phyloP scores from a whole-genome alignment of 2,329 filamentous ascomycete genomes.

The Colletotrichum euphorbiae region DNA sequence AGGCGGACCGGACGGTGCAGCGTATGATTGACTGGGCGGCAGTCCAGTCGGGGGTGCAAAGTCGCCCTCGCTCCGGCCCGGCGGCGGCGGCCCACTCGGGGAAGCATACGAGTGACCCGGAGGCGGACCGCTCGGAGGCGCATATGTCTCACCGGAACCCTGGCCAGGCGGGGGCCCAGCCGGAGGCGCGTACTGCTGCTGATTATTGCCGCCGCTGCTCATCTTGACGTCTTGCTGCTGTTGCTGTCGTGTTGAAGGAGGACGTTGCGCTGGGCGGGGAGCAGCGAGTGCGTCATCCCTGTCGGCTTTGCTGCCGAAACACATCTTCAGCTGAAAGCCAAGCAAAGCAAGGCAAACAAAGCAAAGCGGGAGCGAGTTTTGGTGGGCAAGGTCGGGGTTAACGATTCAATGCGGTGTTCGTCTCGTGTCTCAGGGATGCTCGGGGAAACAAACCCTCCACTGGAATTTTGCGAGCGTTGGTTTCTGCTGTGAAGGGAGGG shows the following conservation, averaged over 20 bases:
- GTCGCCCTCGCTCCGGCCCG: not conserved
- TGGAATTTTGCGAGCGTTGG: too few species aligned
- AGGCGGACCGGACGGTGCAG: conserved; percentile 46
- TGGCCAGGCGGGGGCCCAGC: conserved; percentile 31
- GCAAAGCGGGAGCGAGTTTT: conserved; percentile 3
- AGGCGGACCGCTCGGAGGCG: conserved; percentile 25
- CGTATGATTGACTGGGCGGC: conserved; percentile 42
- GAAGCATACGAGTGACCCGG: conserved; percentile 41
- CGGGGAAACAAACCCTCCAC: not conserved
- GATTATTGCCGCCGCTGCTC: conserved; percentile 42
- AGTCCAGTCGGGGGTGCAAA: conserved; percentile 47
- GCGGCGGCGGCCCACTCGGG: conserved; percentile 27
- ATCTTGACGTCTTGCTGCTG: conserved; percentile 41
- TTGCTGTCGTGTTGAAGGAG: conserved; percentile 14
- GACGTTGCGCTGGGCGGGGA: conserved; percentile 52
- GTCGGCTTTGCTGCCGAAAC: conserved; percentile 61
- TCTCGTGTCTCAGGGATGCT: conserved; percentile 9
- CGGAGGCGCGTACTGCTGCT: conserved; percentile 43
- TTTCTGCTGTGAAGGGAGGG: too few species aligned
- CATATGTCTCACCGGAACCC: conserved; percentile 14
- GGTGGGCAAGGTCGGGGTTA: not conserved
- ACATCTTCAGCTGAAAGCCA: conserved; percentile 52
- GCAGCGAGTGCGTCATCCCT: conserved; percentile 51
- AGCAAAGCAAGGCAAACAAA: not conserved
- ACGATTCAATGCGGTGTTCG: conserved; percentile 30